These are phyloP conservation scores for Perilla frutescens DNA, from an alignment of 257 asterid species.

Conservation along the genomic window DNA sequence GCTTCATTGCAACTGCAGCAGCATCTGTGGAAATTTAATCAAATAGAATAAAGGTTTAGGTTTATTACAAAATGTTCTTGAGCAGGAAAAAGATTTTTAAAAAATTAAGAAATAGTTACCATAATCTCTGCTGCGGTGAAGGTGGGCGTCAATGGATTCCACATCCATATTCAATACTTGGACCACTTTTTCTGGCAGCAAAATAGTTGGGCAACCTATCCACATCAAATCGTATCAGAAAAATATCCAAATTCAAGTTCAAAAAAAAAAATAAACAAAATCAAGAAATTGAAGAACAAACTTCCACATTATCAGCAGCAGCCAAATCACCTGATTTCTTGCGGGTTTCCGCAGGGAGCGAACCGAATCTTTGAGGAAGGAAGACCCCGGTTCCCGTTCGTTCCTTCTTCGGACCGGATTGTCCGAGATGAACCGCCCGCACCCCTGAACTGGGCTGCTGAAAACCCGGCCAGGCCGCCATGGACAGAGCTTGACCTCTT, in stretches of 20 bases:
- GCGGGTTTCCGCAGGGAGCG: slow-evolving; percentile 41
- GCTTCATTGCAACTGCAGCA: slow-evolving; percentile 28
- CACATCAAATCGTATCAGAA: slow-evolving; percentile 10
- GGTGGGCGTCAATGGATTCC: slow-evolving; percentile 41
- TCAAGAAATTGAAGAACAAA: not conserved
- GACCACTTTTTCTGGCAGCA: slow-evolving; percentile 63
- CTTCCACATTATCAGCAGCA: slow-evolving; percentile 1
- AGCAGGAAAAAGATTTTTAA: no score
- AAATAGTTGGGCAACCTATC: slow-evolving; percentile 54
- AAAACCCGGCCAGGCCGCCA: slow-evolving; percentile 47
- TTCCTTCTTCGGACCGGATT: slow-evolving; percentile 50
- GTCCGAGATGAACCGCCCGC: slow-evolving; percentile 56
- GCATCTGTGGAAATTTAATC: not conserved
- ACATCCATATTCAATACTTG: slow-evolving; percentile 53
- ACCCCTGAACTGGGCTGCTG: slow-evolving; percentile 45
- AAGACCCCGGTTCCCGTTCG: slow-evolving; percentile 89
- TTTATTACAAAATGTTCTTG: not conserved
- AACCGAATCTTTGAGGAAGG: slow-evolving; percentile 58
- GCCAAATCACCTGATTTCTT: slow-evolving; percentile 55
- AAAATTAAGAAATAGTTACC: slow-evolving; percentile 34
- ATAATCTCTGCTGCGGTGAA: slow-evolving; percentile 24
- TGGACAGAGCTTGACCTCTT: slow-evolving; percentile 10
- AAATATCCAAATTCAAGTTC: no score
- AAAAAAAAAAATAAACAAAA: not conserved
- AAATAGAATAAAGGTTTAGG: not conserved